Conservation (phyloP, 768 basidiomycete genomes). For the Russula dissimulans region DNA sequence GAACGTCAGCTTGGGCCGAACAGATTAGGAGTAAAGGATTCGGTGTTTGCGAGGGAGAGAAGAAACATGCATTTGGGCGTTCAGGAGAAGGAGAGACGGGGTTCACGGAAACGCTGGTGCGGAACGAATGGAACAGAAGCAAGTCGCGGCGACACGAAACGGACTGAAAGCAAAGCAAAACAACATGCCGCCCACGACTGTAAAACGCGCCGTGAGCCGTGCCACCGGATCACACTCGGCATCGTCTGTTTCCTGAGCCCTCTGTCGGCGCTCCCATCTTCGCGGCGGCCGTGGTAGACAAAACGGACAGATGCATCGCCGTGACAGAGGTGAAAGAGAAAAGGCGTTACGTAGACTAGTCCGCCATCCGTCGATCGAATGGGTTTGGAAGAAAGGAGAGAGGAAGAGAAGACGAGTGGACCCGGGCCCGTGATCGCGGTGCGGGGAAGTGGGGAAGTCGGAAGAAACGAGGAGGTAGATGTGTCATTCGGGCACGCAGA, state of each 20-base stretch:
- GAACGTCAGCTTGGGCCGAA: neutral
- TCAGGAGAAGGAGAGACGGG: neutral
- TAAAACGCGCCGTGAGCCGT: neutral
- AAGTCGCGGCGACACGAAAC: neutral
- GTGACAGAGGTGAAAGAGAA: neutral
- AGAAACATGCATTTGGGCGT: neutral
- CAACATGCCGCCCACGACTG: neutral
- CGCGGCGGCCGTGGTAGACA: no score
- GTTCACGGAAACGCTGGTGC: neutral
- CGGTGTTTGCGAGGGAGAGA: neutral
- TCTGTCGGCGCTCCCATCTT: neutral
- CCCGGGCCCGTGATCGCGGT: neutral
- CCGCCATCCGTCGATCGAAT: neutral
- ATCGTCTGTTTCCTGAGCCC: neutral
- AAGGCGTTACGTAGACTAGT: neutral
- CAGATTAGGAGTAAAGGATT: neutral
- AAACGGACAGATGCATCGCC: neutral
- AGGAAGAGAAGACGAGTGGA: neutral
- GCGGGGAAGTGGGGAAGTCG: constrained; percentile 7
- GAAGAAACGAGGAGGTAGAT: neutral
- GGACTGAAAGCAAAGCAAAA: neutral
- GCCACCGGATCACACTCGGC: neutral
- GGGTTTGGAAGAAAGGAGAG: neutral
- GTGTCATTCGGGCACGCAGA: neutral
- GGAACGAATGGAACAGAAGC: constrained; percentile 11